Evolutionary conservation across 2,329 filamentous ascomycete genomes (phyloP).

Genomic region (Calonectria montana): DNA sequence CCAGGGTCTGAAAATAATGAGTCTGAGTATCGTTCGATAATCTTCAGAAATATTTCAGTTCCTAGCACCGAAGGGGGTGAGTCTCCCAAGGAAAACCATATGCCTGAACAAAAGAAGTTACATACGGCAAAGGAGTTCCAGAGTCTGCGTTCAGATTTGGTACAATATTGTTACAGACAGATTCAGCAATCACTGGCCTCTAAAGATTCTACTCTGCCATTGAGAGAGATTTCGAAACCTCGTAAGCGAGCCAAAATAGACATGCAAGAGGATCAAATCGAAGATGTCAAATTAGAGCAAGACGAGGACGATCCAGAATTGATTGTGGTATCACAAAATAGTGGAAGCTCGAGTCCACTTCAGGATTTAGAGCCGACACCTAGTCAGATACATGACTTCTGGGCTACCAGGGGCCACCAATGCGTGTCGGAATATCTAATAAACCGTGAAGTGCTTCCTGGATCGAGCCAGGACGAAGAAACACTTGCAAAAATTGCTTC

Average conservation of each 20-base stretch:
- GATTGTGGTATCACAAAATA: neutral
- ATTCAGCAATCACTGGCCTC: neutral
- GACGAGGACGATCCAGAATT: neutral
- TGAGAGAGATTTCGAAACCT: neutral
- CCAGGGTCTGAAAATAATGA: neutral
- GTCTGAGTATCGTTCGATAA: too few species aligned
- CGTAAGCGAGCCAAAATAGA: neutral
- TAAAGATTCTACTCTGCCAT: neutral
- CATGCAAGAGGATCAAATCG: too few species aligned
- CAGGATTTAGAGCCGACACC: neutral
- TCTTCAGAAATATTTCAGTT: neutral
- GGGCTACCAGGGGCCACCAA: neutral
- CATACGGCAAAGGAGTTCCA: neutral
- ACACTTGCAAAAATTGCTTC: neutral
- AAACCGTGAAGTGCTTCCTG: neutral
- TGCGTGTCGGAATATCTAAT: neutral
- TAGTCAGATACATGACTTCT: neutral
- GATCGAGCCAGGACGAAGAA: neutral
- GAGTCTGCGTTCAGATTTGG: neutral
- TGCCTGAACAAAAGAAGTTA: too few species aligned
- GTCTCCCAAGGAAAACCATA: rapidly evolving
- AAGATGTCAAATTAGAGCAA: neutral
- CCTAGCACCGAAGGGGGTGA: neutral
- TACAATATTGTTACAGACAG: neutral
- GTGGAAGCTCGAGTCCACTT: rapidly evolving